Evolutionary conservation across 1,284 basidiomycete species (phyloP), one percentile per base, ranked within the genome.

Genomic region (Wolfiporia cocos): DNA sequence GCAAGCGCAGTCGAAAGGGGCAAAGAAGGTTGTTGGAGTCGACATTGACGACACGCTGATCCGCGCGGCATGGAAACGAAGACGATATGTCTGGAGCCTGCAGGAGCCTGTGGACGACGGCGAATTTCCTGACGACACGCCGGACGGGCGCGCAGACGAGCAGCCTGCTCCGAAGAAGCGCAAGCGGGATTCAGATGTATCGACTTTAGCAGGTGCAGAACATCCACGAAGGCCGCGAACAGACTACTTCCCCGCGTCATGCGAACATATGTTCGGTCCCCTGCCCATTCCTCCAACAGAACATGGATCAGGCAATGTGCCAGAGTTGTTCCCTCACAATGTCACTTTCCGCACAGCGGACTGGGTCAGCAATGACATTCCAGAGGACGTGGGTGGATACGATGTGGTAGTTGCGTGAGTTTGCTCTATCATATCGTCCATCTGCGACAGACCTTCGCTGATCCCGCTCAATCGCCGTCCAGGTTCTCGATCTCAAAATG

Each of bases 401-500:
- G 78, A 88, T 51, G 71, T 88, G 26, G 73, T 91, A 19, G 47
- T 90, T 32, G 88, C 78, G 87, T 90, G 53, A 49, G 83, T 66
- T 10, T 17, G 19, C 23, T 6, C 33, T 3, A 18, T 33, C 12
- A 12, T 14, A 14, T 14, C 12, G 5, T 17, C 34, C 6, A 18
- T 17, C 11, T 1, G 14, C 2, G 17, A 19, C 18, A n/a, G 22
- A 10, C 39, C 17, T 14, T 14, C 9, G 10, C n/a, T 24, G 7
- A 34, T 14, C 2, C n/a, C 14, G 33, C 19, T 21, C 37, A 15
- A 40, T 10, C 17, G 32, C 33, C 12, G 20, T 9, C 2, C 51
- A 91, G 87, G 1, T 79, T 92, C 47, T 92, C 88, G 0, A 65
- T 92, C 34, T 77, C 86, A 0, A 92, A 91, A 61, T 92, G 89